These are phyloP conservation scores for Chamaecrista fasciculata DNA, from an alignment of 306 rosid species.

Conservation along the genomic window DNA sequence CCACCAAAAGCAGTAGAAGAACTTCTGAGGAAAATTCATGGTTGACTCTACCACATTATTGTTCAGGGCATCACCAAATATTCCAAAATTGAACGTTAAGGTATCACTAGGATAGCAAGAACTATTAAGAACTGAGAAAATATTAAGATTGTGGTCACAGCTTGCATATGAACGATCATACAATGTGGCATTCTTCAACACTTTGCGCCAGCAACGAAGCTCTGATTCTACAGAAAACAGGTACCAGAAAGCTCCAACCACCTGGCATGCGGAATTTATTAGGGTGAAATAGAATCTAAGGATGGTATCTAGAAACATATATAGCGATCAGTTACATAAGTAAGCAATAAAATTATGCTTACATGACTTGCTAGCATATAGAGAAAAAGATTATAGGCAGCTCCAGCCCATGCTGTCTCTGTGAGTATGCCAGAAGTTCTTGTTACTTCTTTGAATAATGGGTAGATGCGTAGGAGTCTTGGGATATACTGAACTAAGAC, in stretches of 20 bases:
- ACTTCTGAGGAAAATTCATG: conserved; percentile 44
- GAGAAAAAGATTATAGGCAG: conserved; percentile 79
- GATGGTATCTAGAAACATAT: not conserved
- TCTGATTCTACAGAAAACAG: conserved; percentile 60
- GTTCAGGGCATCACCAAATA: conserved; percentile 55
- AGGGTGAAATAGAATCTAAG: conserved; percentile 18
- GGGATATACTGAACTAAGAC: conserved; percentile 62
- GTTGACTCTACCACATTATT: conserved; percentile 37
- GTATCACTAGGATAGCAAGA: conserved; percentile 45
- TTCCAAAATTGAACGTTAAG: conserved; percentile 55
- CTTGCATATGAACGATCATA: not conserved
- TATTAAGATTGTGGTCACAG: not conserved
- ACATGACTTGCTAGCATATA: conserved; percentile 92
- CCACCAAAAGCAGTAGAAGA: conserved; percentile 94
- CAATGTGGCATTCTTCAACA: not conserved
- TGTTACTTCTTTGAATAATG: conserved; percentile 67
- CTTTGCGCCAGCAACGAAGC: conserved; percentile 55
- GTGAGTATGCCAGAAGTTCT: conserved; percentile 75
- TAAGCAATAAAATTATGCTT: conserved; percentile 33
- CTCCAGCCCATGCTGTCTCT: conserved; percentile 90
- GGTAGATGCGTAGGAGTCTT: conserved; percentile 58
- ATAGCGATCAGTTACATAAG: not conserved
- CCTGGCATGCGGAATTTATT: conserved; percentile 39
- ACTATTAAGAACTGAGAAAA: not conserved
- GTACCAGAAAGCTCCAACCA: conserved; percentile 91